phyloP scores from a whole-genome alignment of 208 protist genomes.

The Leishmania martiniquensis region DNA sequence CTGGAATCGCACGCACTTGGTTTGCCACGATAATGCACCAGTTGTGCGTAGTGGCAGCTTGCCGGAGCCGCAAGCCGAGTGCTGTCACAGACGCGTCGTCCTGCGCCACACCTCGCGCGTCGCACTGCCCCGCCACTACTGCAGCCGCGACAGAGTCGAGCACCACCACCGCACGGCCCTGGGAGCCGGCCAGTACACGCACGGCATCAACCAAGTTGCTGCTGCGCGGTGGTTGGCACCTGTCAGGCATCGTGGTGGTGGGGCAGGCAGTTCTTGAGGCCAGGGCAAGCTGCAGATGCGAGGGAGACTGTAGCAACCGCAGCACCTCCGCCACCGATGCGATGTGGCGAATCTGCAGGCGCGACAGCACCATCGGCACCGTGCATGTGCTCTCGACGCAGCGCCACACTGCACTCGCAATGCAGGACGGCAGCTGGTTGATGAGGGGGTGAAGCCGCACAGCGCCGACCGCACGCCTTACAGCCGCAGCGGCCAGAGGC shows the following conservation, averaged over 20 bases:
- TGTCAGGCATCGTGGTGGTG: background rate
- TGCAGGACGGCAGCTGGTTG: slow-evolving; percentile 18
- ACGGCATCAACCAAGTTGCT: slow-evolving; percentile 29
- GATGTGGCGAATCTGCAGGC: slow-evolving; percentile 54
- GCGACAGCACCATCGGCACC: slow-evolving; percentile 34
- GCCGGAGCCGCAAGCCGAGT: slow-evolving; percentile 39
- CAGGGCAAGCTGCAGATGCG: background rate
- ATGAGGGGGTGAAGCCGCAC: slow-evolving; percentile 29
- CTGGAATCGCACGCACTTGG: slow-evolving; percentile 51
- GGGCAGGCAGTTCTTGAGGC: background rate
- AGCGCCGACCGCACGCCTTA: slow-evolving; percentile 12
- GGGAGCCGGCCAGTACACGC: slow-evolving; percentile 19
- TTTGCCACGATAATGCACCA: slow-evolving; percentile 66
- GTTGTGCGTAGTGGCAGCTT: slow-evolving; percentile 36
- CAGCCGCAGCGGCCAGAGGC: slow-evolving; percentile 35
- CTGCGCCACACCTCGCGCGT: slow-evolving; percentile 6
- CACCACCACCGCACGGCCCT: slow-evolving; percentile 45
- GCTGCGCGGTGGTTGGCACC: background rate
- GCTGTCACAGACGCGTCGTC: slow-evolving; percentile 19
- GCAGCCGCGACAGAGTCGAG: slow-evolving; percentile 74
- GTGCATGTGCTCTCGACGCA: slow-evolving; percentile 35
- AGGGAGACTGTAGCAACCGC: slow-evolving; percentile 27
- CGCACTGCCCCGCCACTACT: slow-evolving; percentile 20
- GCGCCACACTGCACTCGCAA: slow-evolving; percentile 15
- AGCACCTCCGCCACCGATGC: slow-evolving; percentile 38